phyloP scores from a whole-genome alignment of 2,329 filamentous ascomycete species.

The Chrysosporium keratinophilum region DNA sequence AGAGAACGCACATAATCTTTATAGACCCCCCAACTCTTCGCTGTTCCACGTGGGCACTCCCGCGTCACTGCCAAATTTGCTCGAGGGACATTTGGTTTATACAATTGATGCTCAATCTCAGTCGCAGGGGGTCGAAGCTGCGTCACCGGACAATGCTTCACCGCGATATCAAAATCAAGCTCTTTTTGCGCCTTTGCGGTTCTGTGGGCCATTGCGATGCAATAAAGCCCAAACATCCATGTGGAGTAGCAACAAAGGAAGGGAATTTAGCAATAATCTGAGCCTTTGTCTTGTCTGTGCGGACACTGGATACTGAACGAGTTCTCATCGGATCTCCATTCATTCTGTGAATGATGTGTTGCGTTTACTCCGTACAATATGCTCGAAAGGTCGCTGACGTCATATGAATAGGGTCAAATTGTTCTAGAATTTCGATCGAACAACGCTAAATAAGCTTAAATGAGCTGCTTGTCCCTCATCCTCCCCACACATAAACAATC shows the following conservation, averaged over 20 bases:
- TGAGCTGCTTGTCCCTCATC: background rate
- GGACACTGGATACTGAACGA: no score
- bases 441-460: background rate
- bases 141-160: background rate
- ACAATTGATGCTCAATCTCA: background rate
- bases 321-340: no score
- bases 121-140: slow-evolving; percentile 5
- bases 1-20: background rate
- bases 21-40: background rate
- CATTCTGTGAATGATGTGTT: no score
- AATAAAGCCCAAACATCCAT: background rate
- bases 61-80: slow-evolving; percentile 2
- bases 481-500: background rate
- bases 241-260: background rate
- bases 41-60: background rate
- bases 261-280: background rate
- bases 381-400: background rate
- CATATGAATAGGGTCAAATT: background rate
- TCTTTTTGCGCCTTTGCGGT: background rate
- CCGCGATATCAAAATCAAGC: slow-evolving; percentile 1
- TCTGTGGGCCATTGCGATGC: background rate
- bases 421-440: background rate
- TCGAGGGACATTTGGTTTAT: background rate
- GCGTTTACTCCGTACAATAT: no score
- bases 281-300: no score